Conservation (phyloP, 2,329 filamentous ascomycete genomes). For the Orbilia blumenaviensis region DNA sequence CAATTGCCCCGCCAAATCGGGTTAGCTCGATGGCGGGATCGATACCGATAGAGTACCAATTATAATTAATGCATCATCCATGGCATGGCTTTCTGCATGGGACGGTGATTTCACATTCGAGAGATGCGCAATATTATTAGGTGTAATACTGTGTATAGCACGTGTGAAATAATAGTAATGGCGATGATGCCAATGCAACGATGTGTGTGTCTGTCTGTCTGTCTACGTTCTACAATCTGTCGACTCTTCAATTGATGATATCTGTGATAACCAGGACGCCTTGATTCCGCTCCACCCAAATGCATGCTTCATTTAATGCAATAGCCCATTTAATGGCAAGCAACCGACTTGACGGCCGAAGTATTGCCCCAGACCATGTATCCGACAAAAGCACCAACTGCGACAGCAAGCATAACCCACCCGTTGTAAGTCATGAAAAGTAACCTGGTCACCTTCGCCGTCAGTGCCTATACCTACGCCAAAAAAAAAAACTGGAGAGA, state of each 20-base stretch:
- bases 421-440: constrained; percentile 99
- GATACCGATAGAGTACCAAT: neutral
- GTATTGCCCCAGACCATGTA: constrained; percentile 78
- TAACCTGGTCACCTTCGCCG: constrained; percentile 71
- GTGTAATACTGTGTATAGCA: too few species aligned
- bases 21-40: constrained; percentile 17
- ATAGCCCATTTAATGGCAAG: constrained; percentile 75
- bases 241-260: neutral
- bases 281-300: neutral
- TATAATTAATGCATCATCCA: neutral
- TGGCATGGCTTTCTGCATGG: neutral
- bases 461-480: neutral
- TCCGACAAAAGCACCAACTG: constrained; percentile 85
- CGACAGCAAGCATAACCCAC: constrained; percentile 93
- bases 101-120: too few species aligned
- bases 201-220: too few species aligned
- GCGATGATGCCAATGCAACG: neutral
- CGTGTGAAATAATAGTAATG: too few species aligned
- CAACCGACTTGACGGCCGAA: constrained; percentile 81
- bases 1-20: constrained; percentile 36
- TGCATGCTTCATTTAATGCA: too few species aligned
- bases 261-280: neutral
- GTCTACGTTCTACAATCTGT: neutral
- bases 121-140: too few species aligned
- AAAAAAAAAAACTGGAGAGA: neutral